Conservation (phyloP, 75 land plant species). For the Cupressus sempervirens region DNA sequence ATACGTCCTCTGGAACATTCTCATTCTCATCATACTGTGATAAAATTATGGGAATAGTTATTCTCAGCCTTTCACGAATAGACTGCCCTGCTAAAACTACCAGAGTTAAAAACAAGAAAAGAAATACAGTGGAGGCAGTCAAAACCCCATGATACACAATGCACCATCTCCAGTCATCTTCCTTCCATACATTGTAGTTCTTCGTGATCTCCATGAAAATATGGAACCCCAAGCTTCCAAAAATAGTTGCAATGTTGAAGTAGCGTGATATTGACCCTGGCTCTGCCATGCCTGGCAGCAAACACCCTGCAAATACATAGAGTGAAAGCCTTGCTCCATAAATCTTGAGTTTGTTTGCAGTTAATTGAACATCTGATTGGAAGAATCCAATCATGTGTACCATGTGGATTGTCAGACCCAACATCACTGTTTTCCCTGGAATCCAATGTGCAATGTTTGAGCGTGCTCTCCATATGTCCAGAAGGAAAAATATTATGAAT, state of each 20-base stretch:
- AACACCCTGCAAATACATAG: neutral
- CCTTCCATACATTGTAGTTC: neutral
- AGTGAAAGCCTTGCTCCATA: neutral
- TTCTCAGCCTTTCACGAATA: neutral
- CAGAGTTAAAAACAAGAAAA: neutral
- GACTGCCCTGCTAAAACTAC: neutral
- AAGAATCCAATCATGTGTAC: neutral
- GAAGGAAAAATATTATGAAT: neutral
- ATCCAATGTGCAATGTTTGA: constrained; percentile 2
- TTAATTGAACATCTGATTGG: neutral
- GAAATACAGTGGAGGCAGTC: neutral
- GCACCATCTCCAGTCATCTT: neutral
- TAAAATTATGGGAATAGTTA: neutral
- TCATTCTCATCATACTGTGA: neutral
- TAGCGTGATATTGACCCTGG: neutral
- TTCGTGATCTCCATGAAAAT: neutral
- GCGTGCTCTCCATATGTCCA: neutral
- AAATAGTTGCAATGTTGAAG: neutral
- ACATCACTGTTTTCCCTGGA: neutral
- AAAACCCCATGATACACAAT: neutral
- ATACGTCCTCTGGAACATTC: neutral
- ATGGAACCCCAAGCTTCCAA: neutral
- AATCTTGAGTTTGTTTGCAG: neutral
- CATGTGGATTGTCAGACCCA: neutral
- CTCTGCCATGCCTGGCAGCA: neutral